Evolutionary conservation across 192 early-diverging fungal genomes (phyloP).

Genomic region (Phycomyces nitens): DNA sequence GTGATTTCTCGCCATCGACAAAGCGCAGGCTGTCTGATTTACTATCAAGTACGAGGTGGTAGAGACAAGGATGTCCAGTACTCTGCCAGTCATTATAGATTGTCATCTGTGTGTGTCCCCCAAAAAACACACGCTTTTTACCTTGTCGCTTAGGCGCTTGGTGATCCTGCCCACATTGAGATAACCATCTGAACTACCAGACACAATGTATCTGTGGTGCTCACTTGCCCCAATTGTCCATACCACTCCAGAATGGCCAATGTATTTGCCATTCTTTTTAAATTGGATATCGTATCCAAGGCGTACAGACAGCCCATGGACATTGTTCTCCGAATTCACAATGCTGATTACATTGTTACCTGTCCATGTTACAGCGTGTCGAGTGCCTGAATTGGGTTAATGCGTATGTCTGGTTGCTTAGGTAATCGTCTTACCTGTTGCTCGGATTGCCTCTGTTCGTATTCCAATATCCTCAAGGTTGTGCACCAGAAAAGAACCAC

Average conservation of each 20-base stretch:
- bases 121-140: too few species aligned
- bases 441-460: background rate
- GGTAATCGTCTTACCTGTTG: background rate
- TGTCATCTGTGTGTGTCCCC: too few species aligned
- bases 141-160: background rate
- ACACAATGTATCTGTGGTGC: background rate
- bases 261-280: background rate
- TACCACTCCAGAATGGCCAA: background rate
- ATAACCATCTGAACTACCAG: background rate
- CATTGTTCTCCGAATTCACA: background rate
- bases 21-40: background rate
- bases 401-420: background rate
- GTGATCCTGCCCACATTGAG: background rate
- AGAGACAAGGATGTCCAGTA: too few species aligned
- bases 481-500: background rate
- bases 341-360: background rate
- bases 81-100: too few species aligned
- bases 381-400: background rate
- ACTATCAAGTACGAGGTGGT: slow-evolving; percentile 3
- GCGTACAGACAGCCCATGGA: background rate
- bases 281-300: background rate
- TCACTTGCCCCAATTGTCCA: slow-evolving; percentile 12
- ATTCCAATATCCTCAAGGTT: background rate
- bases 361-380: slow-evolving; percentile 1
- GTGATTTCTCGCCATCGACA: background rate